Conservation (phyloP, 2,329 filamentous ascomycete genomes). For the Cladosporium colombiae region DNA sequence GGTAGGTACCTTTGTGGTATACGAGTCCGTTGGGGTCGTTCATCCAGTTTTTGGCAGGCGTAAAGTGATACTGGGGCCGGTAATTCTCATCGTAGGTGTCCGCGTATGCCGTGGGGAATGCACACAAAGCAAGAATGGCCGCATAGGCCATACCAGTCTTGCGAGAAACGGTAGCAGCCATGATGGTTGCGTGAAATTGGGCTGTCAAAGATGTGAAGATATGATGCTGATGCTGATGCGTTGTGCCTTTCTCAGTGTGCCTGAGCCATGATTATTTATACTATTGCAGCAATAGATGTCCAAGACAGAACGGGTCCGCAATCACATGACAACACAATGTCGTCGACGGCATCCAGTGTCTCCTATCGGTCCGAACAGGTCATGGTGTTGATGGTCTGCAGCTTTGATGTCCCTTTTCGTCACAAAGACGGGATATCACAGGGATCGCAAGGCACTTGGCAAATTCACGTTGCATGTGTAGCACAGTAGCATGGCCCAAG, state of each 20-base stretch:
- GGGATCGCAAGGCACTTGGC: not conserved
- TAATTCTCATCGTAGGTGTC: not conserved
- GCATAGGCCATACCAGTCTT: not conserved
- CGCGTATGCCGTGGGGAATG: not conserved
- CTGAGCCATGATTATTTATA: not conserved
- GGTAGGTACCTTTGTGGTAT: constrained; percentile 26
- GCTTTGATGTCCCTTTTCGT: not conserved
- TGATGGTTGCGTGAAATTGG: not conserved
- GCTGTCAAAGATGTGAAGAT: not conserved
- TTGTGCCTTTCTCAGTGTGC: not conserved
- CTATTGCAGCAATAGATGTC: not conserved
- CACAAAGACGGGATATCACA: not conserved
- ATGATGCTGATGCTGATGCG: not conserved
- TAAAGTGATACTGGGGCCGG: not conserved
- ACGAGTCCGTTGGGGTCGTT: constrained; percentile 33
- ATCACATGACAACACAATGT: not conserved
- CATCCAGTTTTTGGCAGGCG: constrained; percentile 20
- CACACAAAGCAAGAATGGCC: not conserved
- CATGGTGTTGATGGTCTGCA: not conserved
- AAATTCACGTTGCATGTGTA: not conserved
- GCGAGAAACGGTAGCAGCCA: not conserved
- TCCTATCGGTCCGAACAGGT: not conserved
- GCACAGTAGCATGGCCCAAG: not conserved
- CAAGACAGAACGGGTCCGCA: not conserved
- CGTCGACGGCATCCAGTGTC: not conserved